A percentile compares a stretch with the other conserved stretches of the same genome.
Conservation (phyloP, 2,329 filamentous ascomycete species). For the Stemphylium vesicarium region DNA sequence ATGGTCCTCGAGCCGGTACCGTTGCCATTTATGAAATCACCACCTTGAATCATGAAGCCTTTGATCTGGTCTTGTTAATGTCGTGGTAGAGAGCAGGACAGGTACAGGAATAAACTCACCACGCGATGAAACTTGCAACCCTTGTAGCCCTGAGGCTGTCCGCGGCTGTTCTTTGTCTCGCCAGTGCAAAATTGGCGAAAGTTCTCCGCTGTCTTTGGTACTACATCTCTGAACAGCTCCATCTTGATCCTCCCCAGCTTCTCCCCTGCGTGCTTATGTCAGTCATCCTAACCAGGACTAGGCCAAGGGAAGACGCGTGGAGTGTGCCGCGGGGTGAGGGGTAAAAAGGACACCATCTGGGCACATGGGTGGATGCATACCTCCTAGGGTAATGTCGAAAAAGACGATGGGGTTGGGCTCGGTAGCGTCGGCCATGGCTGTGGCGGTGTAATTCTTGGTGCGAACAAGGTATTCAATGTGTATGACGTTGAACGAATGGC, state of each 20-base stretch:
- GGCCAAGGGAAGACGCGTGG: conserved; percentile 21
- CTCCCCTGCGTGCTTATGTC: conserved; percentile 39
- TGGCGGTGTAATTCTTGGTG: conserved; percentile 31
- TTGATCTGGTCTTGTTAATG: conserved; percentile 68
- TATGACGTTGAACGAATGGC: conserved; percentile 13
- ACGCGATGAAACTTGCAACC: conserved; percentile 93
- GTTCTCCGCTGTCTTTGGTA: conserved; percentile 91
- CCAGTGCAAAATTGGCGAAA: conserved; percentile 97
- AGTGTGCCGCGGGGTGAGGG: conserved; percentile 20
- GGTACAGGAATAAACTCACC: conserved; percentile 60
- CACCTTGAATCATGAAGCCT: conserved; percentile 97
- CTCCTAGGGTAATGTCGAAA: conserved; percentile 80
- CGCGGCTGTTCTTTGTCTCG: conserved; percentile 79
- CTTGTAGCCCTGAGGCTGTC: conserved; percentile 90
- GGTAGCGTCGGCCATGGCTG: conserved; percentile 44
- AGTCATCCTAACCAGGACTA: conserved; percentile 20
- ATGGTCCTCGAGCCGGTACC: conserved; percentile 88
- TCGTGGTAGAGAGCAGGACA: background rate
- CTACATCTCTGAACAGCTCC: conserved; percentile 81
- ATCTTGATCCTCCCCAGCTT: conserved; percentile 48
- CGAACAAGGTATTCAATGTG: background rate
- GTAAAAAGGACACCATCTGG: conserved; percentile 1
- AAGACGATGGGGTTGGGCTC: conserved; percentile 64
- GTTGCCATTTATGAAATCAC: conserved; percentile 92
- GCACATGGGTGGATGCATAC: conserved; percentile 54